Evolutionary conservation across 2,329 filamentous ascomycete genomes (phyloP).

Genomic region (Fonsecaea pedrosoi): DNA sequence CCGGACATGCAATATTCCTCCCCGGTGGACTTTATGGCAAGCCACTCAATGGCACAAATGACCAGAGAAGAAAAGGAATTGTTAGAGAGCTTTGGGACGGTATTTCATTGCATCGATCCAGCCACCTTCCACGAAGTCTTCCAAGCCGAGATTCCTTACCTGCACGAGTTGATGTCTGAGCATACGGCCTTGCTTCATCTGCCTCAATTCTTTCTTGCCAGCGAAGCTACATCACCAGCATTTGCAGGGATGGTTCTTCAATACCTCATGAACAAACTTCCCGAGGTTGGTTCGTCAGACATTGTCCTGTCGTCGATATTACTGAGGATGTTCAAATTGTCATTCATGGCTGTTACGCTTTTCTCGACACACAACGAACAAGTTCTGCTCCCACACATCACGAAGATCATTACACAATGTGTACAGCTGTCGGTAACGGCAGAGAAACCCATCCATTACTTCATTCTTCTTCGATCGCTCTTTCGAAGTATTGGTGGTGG

Average conservation of each 20-base stretch:
- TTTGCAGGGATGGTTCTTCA: conserved; percentile 98
- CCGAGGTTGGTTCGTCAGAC: conserved; percentile 90
- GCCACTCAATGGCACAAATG: conserved; percentile 92
- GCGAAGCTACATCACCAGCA: conserved; percentile 93
- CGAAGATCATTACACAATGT: conserved; percentile 95
- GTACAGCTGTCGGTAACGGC: conserved; percentile 95
- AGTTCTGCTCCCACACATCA: conserved; percentile 91
- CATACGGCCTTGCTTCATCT: conserved; percentile 93
- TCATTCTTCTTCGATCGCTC: conserved; percentile 85
- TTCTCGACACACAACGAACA: conserved; percentile 96
- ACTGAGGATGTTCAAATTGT: conserved; percentile 92
- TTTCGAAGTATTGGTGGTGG: conserved; percentile 97
- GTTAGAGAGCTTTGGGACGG: conserved; percentile 94
- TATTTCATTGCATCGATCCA: conserved; percentile 97
- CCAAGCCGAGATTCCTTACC: conserved; percentile 91
- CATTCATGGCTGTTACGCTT: conserved; percentile 98
- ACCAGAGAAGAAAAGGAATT: conserved; percentile 97
- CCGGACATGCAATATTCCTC: conserved; percentile 77
- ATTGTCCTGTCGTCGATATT: conserved; percentile 92
- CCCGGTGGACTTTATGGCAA: conserved; percentile 89
- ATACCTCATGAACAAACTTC: conserved; percentile 95
- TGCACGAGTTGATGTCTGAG: conserved; percentile 98
- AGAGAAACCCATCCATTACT: conserved; percentile 98
- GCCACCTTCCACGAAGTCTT: conserved; percentile 99
- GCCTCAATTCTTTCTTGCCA: conserved; percentile 97